Evolutionary conservation across 2,329 filamentous ascomycete species (phyloP).

Genomic region (Amauroascus verrucosus): DNA sequence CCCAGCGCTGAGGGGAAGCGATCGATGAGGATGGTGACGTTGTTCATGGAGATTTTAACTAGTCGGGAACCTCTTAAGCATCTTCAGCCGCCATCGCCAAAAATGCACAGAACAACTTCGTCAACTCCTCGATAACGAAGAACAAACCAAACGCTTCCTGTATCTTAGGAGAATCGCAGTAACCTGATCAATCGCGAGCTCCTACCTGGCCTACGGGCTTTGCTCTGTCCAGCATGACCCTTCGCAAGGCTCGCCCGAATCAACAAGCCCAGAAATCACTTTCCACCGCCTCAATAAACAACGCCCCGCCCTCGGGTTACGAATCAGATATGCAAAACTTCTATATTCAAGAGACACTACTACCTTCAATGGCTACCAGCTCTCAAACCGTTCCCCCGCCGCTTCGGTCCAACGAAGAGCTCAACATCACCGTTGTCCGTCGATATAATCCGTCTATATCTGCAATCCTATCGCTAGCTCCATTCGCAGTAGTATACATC

Average conservation of each 20-base stretch:
- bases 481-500: slow-evolving; percentile 76
- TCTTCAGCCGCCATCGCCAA: too few species aligned
- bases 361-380: slow-evolving; percentile 10
- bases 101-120: too few species aligned
- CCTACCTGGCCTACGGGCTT: background rate
- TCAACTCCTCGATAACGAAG: too few species aligned
- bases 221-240: slow-evolving; percentile 16
- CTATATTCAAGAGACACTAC: slow-evolving; percentile 18
- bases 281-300: slow-evolving; percentile 8
- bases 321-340: slow-evolving; percentile 50
- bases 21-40: background rate
- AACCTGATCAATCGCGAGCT: too few species aligned
- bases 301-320: slow-evolving; percentile 43
- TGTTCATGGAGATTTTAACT: background rate
- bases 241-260: slow-evolving; percentile 14
- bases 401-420: slow-evolving; percentile 63
- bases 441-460: slow-evolving; percentile 68
- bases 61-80: too few species aligned
- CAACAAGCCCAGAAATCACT: slow-evolving; percentile 3
- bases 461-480: slow-evolving; percentile 66
- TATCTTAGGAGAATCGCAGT: too few species aligned
- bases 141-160: too few species aligned
- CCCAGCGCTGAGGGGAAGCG: background rate
- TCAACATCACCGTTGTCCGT: slow-evolving; percentile 75
- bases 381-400: too few species aligned